phyloP scores from a whole-genome alignment of 805 yeast species.

The Saccharomyces eubayanus region DNA sequence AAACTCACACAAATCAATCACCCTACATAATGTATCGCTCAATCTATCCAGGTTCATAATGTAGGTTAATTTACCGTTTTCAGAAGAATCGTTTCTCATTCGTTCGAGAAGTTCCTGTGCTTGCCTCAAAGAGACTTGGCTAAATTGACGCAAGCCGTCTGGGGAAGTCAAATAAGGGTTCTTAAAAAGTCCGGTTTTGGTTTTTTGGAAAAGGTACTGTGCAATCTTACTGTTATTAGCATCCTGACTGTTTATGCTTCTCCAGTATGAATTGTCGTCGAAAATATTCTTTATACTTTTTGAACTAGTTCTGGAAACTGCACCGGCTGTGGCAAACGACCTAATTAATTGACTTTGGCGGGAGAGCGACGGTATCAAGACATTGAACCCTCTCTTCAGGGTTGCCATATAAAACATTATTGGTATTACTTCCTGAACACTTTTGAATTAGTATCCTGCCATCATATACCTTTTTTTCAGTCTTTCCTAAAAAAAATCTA shows the following conservation, averaged over 20 bases:
- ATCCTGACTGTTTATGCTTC: conserved; percentile 36
- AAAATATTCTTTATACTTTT: conserved; percentile 39
- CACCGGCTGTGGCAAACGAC: conserved; percentile 32
- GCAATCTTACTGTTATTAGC: conserved; percentile 3
- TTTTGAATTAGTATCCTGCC: background rate
- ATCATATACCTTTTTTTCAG: background rate
- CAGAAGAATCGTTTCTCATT: conserved; percentile 43
- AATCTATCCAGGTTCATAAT: conserved; percentile 69
- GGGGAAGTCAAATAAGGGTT: conserved; percentile 67
- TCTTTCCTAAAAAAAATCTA: background rate
- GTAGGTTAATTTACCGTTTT: conserved; percentile 40
- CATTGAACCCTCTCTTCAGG: background rate
- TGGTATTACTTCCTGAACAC: background rate
- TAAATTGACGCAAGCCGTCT: conserved; percentile 59
- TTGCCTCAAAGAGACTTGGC: conserved; percentile 50
- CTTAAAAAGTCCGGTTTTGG: conserved; percentile 57
- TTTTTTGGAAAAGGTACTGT: conserved; percentile 1
- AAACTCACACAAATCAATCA: conserved; percentile 89
- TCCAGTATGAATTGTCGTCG: conserved; percentile 55
- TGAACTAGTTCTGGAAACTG: conserved; percentile 21
- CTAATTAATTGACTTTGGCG: conserved; percentile 16
- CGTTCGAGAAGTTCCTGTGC: conserved; percentile 55
- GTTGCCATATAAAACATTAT: background rate
- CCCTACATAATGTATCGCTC: conserved; percentile 84
- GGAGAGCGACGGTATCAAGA: background rate